phyloP scores from a whole-genome alignment of 257 asterid species.

The Lavandula angustifolia region DNA sequence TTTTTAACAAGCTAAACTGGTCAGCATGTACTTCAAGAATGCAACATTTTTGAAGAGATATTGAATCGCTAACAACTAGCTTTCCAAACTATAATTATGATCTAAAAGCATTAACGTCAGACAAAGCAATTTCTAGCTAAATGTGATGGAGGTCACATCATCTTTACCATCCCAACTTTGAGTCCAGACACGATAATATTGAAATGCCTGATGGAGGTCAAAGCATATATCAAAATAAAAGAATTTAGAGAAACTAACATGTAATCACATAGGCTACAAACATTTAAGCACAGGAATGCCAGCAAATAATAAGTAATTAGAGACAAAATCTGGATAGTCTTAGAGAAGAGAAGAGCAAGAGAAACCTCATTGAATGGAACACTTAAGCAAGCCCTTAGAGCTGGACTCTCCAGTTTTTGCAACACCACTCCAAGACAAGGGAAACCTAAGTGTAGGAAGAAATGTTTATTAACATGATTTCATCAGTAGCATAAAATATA shows the following conservation, averaged over 20 bases:
- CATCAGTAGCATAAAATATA: conserved; percentile 10
- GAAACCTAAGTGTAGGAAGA: conserved; percentile 60
- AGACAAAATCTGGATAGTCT: conserved; percentile 25
- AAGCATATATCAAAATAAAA: background rate
- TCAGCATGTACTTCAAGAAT: too few relatives aligned
- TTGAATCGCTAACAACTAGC: background rate
- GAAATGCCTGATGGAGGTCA: conserved; percentile 4
- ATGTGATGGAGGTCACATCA: conserved; percentile 3
- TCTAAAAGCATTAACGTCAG: background rate
- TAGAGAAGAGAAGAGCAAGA: conserved; percentile 21
- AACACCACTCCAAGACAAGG: conserved; percentile 89
- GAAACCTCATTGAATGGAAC: conserved; percentile 84
- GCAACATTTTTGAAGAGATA: too few relatives aligned
- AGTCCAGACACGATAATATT: background rate
- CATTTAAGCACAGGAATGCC: background rate
- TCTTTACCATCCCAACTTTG: background rate
- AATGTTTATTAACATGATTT: background rate
- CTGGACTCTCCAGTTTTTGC: conserved; percentile 97
- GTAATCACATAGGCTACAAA: background rate
- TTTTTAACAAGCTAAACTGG: too few relatives aligned
- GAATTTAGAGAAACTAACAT: background rate
- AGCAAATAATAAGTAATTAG: background rate
- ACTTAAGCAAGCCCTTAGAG: conserved; percentile 83
- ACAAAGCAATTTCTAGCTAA: background rate
- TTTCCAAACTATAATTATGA: conserved; percentile 3